Base-by-base conservation (phyloP, 495 filamentous ascomycete genomes). In the Clavariopsis aquatica region DNA sequence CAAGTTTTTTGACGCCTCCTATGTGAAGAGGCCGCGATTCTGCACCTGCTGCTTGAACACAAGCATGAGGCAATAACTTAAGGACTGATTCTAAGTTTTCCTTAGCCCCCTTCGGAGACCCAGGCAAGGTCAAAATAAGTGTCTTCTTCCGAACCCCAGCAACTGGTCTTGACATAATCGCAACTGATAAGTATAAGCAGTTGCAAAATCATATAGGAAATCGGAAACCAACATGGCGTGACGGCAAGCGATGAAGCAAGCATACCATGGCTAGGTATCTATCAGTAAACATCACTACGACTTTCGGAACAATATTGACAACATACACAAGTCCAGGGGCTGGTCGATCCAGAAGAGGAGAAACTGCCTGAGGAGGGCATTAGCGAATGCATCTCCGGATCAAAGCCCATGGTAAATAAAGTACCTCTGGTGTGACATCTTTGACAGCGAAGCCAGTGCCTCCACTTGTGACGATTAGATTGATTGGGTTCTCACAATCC, bases 161-260 rank as follows among this genome's bases (percentile, higher is more conserved):
- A 54, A 96, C 90, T 15, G 94, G 93, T 58, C 94, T 84, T 58
- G 94, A 89, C 94, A 98, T 98, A 78, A 96, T 86, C n/a, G 93
- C 95, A 78, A 98, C 91, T 96, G 26, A 0, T 65, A 6, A 45
- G 22, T 17, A 55, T 75, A 26, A 77, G 66, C 34, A 41, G 27
- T 6, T 1, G 43, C 24, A 17, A 26, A 29, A 41, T 41, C 29
- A 10, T 55, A 12, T 41, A 22, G 12, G 41, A 24, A 13, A 13
- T 20, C 17, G 52, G 45, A 61, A 6, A 79, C 89, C 79, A 78
- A 95, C 91, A 99, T 49, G 92, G 92, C 5, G 94, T 99, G 61
- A 96, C 85, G 34, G 84, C 79, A 29, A 96, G 74, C 4, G 95
- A 97, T 43, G 91, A 82, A 24, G 91, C 79, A 52, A 99, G 80